Percentiles rank a stretch among this genome's conserved stretches.
These are phyloP conservation scores for Serendipita vermifera DNA, from an alignment of 768 basidiomycete genomes.

Conservation along the genomic window DNA sequence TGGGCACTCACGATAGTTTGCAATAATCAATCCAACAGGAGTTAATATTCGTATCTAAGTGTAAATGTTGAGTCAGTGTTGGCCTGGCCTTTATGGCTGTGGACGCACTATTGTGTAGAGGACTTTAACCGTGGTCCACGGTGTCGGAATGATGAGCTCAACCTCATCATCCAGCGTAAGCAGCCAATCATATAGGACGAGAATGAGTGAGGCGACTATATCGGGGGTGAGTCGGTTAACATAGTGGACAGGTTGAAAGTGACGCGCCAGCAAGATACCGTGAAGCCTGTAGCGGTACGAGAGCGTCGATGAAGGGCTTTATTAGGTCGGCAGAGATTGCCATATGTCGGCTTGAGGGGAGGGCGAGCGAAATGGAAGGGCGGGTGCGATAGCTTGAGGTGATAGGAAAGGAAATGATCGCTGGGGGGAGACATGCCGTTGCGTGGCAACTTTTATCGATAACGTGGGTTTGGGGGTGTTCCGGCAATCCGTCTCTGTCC, in stretches of 20 bases:
- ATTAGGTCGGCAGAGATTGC: no score
- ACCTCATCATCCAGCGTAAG: slow-evolving; percentile 1
- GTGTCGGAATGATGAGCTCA: background rate
- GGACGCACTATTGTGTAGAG: background rate
- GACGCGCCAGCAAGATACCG: background rate
- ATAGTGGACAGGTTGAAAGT: no score
- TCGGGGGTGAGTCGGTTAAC: no score
- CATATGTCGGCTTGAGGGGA: no score
- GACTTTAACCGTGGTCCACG: background rate
- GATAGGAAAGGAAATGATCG: no score
- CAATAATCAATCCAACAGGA: background rate
- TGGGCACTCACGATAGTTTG: slow-evolving; percentile 1
- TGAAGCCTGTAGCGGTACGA: background rate
- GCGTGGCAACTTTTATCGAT: no score
- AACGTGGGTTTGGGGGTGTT: no score
- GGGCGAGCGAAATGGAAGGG: no score
- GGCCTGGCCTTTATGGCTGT: background rate
- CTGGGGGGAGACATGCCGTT: no score
- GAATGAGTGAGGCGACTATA: background rate
- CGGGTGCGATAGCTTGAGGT: no score
- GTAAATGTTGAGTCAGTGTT: background rate
- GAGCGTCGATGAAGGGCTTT: background rate
- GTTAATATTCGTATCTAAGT: background rate
- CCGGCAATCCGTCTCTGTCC: no score
- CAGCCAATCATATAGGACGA: background rate